phyloP scores from a whole-genome alignment of 2,329 filamentous ascomycete species.

The Botrytis cinerea region DNA sequence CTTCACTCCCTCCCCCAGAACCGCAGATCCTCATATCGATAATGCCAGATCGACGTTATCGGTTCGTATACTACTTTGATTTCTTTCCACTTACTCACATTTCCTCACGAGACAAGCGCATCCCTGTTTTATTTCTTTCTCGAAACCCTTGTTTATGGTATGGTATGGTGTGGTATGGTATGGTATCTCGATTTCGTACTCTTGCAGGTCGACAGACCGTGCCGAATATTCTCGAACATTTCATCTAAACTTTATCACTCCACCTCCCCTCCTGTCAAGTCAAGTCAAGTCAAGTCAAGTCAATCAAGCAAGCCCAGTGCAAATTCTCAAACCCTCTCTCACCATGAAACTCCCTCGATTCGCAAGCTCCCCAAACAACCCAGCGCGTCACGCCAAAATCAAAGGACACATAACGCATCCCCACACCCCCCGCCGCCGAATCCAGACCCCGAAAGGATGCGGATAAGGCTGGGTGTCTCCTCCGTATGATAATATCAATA shows the following conservation, averaged over 20 bases:
- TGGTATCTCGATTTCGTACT: not conserved
- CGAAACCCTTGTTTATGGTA: not conserved
- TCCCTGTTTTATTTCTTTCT: not conserved
- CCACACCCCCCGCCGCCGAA: too few relatives aligned
- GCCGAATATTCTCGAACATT: not conserved
- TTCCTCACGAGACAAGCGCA: not conserved
- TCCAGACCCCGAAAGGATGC: not conserved
- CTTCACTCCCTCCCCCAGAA: constrained; percentile 8
- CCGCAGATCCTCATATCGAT: constrained; percentile 10
- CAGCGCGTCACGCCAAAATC: not conserved
- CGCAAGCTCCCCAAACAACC: not conserved
- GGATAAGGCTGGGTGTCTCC: not conserved
- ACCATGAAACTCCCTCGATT: not conserved
- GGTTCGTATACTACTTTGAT: not conserved
- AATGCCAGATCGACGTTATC: not conserved
- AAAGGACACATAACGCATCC: too few relatives aligned
- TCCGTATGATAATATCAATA: too few relatives aligned
- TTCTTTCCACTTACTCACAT: too few relatives aligned
- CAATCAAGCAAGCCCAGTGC: too few relatives aligned
- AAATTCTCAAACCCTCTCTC: not conserved
- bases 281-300: not conserved
- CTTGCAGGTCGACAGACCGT: too few relatives aligned
- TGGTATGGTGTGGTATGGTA: not conserved
- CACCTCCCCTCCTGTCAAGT: not conserved
- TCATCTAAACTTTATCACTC: not conserved